phyloP scores from a whole-genome alignment of 306 rosid genomes.

The Canavalia ensiformis region DNA sequence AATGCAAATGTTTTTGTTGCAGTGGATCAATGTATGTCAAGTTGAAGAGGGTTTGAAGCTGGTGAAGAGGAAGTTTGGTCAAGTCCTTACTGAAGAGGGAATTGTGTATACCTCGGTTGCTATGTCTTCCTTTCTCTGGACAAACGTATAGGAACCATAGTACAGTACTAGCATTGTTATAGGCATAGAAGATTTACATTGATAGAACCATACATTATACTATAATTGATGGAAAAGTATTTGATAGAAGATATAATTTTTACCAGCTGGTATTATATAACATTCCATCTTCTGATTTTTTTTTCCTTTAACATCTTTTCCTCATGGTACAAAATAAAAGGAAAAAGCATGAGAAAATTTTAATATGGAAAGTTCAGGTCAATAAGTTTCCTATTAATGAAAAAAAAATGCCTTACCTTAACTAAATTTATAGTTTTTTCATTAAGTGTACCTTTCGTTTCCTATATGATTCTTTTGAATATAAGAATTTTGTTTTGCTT shows the following conservation, averaged over 20 bases:
- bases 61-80: slow-evolving; percentile 29
- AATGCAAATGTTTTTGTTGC: slow-evolving; percentile 61
- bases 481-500: no score
- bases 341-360: neutral
- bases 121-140: slow-evolving; percentile 12
- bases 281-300: neutral
- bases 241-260: slow-evolving; percentile 28
- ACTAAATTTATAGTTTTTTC: neutral
- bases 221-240: slow-evolving; percentile 29
- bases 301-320: neutral
- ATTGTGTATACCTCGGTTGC: slow-evolving; percentile 52
- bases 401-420: neutral
- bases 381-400: neutral
- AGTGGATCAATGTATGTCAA: slow-evolving; percentile 68
- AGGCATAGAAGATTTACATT: slow-evolving; percentile 24
- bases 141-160: slow-evolving; percentile 1
- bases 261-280: neutral
- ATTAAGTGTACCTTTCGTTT: no score
- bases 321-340: neutral
- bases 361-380: neutral
- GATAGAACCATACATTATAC: slow-evolving; percentile 20
- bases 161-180: slow-evolving; percentile 11
- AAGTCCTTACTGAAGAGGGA: slow-evolving; percentile 31
- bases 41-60: slow-evolving; percentile 45
- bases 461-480: no score